Conservation (phyloP, 169 alveolate species). For the Babesia bigemina region DNA sequence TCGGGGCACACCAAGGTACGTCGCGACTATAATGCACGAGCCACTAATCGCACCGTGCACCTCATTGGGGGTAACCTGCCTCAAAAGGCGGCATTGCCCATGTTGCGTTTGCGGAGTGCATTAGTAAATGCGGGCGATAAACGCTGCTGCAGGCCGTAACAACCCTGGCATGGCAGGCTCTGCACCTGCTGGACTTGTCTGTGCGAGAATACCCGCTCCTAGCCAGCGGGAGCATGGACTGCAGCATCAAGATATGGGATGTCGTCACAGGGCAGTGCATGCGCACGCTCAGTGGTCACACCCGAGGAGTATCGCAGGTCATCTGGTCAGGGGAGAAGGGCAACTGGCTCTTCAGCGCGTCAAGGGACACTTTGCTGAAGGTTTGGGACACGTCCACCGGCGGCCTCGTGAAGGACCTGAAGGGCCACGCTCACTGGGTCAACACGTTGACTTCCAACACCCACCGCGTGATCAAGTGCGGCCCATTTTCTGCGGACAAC, state of each 20-base stretch:
- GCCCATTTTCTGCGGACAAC: constrained; percentile 83
- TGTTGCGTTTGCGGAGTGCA: no score
- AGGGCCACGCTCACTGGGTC: constrained; percentile 98
- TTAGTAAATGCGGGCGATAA: not conserved
- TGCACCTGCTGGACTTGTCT: constrained; percentile 75
- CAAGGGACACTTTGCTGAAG: constrained; percentile 93
- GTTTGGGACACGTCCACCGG: constrained; percentile 87
- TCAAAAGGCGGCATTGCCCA: no score
- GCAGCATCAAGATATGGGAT: constrained; percentile 91
- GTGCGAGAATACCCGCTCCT: constrained; percentile 51
- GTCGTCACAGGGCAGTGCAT: constrained; percentile 78
- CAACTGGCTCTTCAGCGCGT: constrained; percentile 85
- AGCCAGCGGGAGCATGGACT: constrained; percentile 87
- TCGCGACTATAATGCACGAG: not conserved
- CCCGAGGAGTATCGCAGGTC: constrained; percentile 90
- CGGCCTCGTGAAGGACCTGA: constrained; percentile 72
- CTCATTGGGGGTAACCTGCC: no score
- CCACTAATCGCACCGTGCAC: not conserved
- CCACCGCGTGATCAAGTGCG: constrained; percentile 89
- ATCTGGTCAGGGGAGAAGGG: constrained; percentile 92
- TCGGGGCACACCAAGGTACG: constrained; percentile 69
- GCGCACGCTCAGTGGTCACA: constrained; percentile 88
- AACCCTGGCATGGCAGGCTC: constrained; percentile 90
- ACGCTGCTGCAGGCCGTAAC: constrained; percentile 73
- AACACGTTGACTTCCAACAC: constrained; percentile 95